Percentiles rank a stretch among this genome's conserved stretches.
These are phyloP conservation scores for Rosa chinensis DNA, from an alignment of 306 rosid genomes.

Conservation along the genomic window DNA sequence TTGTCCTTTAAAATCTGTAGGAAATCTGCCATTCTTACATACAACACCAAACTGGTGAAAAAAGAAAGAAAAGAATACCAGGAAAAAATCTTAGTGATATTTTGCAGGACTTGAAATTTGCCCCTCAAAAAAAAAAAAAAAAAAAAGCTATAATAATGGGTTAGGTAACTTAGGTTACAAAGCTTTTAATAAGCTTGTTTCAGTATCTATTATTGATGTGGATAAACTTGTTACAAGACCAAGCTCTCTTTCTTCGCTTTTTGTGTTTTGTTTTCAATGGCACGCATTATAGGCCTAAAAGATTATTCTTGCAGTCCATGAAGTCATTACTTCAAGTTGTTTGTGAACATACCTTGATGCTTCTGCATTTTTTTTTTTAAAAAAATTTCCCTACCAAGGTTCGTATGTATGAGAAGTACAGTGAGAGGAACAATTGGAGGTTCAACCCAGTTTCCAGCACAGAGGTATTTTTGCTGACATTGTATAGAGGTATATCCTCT, in stretches of 20 bases:
- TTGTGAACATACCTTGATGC: conserved; percentile 13
- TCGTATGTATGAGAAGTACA: conserved; percentile 88
- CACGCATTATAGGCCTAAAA: neutral
- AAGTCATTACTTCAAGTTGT: conserved; percentile 7
- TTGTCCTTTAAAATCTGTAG: conserved; percentile 45
- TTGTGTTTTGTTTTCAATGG: conserved; percentile 3
- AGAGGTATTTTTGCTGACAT: conserved; percentile 45
- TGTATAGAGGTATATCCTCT: conserved; percentile 16
- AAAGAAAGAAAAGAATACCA: neutral
- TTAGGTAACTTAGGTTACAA: neutral
- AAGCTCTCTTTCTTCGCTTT: neutral
- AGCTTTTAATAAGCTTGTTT: neutral
- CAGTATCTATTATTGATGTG: neutral
- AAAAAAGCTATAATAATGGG: neutral
- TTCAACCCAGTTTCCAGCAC: conserved; percentile 64
- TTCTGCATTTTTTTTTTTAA: conserved; percentile 36
- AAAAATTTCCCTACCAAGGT: conserved; percentile 50
- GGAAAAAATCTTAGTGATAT: neutral
- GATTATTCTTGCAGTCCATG: neutral
- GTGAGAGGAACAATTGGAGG: conserved; percentile 84
- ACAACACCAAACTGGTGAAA: neutral
- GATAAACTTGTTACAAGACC: neutral
- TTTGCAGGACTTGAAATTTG: neutral
- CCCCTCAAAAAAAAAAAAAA: neutral
- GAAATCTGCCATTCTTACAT: conserved; percentile 15